Evolutionary conservation across 495 filamentous ascomycete genomes (phyloP), one percentile per base, ranked within the genome.

Genomic region (Aspergillus homomorphus): DNA sequence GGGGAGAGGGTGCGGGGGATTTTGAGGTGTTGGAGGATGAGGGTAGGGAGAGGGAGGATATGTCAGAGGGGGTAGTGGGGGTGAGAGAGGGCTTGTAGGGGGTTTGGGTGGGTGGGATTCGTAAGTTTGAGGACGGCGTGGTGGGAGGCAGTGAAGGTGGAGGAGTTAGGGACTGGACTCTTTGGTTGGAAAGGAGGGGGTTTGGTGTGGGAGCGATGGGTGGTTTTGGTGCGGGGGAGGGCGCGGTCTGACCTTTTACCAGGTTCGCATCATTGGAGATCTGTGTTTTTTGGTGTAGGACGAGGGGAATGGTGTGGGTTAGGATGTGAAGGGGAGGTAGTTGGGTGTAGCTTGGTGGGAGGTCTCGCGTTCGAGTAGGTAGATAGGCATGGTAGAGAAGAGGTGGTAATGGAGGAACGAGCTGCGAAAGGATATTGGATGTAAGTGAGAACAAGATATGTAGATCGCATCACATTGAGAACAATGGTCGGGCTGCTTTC

Each of bases 201-300:
- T 38, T 38, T 7, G 12, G 12, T 10, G 33, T 14, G 33, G 33
- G 8, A 38, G 33, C 15, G 33, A 38, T 38, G 12, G 12, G 33
- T 38, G 33, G 33, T 5, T 38, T 38, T 5, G 8, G 8, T 12
- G 33, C 2, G 33, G 33, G 2, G 33, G 57, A 48, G 45, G 48
- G 57, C 65, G 69, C 68, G 70, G 76, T 86, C 80, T 73, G 82
- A 81, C 83, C 83, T 85, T 86, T 86, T 85, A 85, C 83, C 83
- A 81, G 69, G 57, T 57, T 70, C 56, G 67, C 83, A 86, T 86
- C 83, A 83, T 77, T 58, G 81, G 80, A 77, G 72, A 59, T 50
- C 6, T 19, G 15, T 22, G 48, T 16, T 51, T 50, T 24, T 9
- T 15, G 48, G 14, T 24, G n/a, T 5, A 23, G 15, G 48, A 28